A percentile compares a stretch with the other conserved stretches of the same genome.
Evolutionary conservation across 169 alveolate species (phyloP).

Genomic region (Eimeria acervulina): DNA sequence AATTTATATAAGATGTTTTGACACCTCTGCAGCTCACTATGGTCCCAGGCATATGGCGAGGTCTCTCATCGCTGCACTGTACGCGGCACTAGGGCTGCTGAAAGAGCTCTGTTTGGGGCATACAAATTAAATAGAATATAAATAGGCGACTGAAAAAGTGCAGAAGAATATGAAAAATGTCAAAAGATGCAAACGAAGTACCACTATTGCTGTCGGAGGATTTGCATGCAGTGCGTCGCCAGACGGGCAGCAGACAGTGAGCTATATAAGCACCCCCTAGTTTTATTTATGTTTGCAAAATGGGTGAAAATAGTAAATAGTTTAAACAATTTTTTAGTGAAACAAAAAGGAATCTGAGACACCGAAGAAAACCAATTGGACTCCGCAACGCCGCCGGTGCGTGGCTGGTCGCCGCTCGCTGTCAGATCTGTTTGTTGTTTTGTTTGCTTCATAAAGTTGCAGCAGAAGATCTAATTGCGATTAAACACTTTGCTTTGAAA

Average conservation of each 20-base stretch:
- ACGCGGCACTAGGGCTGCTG: neutral
- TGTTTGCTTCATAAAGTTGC: neutral
- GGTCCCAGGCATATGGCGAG: too few species aligned
- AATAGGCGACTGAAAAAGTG: neutral
- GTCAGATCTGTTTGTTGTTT: neutral
- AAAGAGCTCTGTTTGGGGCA: neutral
- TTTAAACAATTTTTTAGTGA: neutral
- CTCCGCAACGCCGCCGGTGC: neutral
- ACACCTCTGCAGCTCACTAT: neutral
- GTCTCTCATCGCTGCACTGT: neutral
- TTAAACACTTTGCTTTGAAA: neutral
- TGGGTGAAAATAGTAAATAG: neutral
- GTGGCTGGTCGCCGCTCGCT: conserved; percentile 22
- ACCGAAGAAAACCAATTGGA: neutral
- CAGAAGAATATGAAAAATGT: neutral
- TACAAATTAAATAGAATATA: neutral
- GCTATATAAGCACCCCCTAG: neutral
- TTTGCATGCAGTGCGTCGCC: conserved; percentile 19
- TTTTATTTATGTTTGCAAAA: neutral
- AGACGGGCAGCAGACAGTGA: neutral
- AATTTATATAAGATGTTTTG: neutral
- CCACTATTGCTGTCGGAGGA: neutral
- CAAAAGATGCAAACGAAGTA: neutral
- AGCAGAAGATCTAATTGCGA: neutral
- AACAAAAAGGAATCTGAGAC: neutral